These are phyloP conservation scores for Pseudognaphalium luteoalbum DNA, from an alignment of 129 eudicot species.

Conservation along the genomic window DNA sequence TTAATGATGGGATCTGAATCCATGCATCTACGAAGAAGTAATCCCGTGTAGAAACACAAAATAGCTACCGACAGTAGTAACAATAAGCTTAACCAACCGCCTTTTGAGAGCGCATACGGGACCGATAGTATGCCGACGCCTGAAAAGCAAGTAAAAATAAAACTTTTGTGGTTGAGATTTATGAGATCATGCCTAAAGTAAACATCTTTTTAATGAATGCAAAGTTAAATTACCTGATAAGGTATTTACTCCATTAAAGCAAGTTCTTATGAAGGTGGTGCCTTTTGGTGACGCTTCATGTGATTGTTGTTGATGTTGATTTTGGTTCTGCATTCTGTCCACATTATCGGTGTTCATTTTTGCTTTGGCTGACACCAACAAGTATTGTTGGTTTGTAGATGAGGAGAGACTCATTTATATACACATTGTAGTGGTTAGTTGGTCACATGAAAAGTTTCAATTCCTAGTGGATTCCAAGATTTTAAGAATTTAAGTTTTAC, in stretches of 20 bases:
- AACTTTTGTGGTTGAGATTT: slow-evolving; percentile 8
- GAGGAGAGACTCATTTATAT: slow-evolving; percentile 20
- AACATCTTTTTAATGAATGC: background rate
- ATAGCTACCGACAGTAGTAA: slow-evolving; percentile 45
- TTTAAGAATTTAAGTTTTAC: too few species aligned
- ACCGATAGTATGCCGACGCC: slow-evolving; percentile 58
- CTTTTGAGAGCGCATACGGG: slow-evolving; percentile 58
- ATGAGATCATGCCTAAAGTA: slow-evolving; percentile 22
- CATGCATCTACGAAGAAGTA: slow-evolving; percentile 54
- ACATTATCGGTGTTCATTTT: slow-evolving; percentile 36
- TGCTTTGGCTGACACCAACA: slow-evolving; percentile 24
- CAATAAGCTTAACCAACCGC: slow-evolving; percentile 56
- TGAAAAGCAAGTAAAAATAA: slow-evolving; percentile 10
- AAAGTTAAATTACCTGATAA: slow-evolving; percentile 42
- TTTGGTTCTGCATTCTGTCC: slow-evolving; percentile 48
- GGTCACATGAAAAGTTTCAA: too few species aligned
- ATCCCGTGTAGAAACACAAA: slow-evolving; percentile 57
- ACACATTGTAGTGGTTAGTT: background rate
- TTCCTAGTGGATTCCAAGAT: too few species aligned
- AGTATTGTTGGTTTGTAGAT: slow-evolving; percentile 20
- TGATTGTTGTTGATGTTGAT: slow-evolving; percentile 22
- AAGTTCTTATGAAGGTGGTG: slow-evolving; percentile 55
- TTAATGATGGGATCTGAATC: slow-evolving; percentile 47
- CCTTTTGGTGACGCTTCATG: slow-evolving; percentile 42
- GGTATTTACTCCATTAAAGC: slow-evolving; percentile 68